Conservation (phyloP, 2,329 filamentous ascomycete genomes). For the Podosphaera xanthii region DNA sequence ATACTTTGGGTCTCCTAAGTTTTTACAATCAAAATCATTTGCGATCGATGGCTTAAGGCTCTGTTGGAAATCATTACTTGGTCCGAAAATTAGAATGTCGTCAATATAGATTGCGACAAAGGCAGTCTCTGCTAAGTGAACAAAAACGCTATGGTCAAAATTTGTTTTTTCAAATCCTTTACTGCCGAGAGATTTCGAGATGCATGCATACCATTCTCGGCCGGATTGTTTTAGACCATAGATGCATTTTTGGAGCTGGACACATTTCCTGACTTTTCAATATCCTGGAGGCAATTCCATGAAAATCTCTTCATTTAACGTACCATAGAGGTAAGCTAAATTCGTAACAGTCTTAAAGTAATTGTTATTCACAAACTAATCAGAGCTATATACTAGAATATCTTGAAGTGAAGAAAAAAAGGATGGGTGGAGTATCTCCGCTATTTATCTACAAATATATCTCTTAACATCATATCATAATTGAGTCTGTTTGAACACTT, state of each 20-base stretch:
- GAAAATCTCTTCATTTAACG: background rate
- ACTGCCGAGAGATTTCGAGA: background rate
- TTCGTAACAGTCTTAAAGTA: background rate
- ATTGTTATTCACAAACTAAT: no score
- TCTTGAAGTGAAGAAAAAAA: no score
- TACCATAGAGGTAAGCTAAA: background rate
- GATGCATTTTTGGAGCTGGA: background rate
- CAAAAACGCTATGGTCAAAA: background rate
- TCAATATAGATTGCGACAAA: background rate
- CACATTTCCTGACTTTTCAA: background rate
- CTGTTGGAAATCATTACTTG: no score
- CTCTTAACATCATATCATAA: no score
- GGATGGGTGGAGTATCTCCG: no score
- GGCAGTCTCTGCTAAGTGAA: background rate
- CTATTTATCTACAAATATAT: no score
- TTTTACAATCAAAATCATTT: background rate
- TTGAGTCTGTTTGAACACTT: no score
- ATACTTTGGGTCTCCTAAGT: background rate
- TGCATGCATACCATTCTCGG: background rate
- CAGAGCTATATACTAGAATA: no score
- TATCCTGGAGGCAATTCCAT: background rate
- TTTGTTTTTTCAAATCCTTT: background rate
- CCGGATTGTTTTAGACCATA: background rate
- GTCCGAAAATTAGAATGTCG: no score
- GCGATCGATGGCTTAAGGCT: background rate